Conservation (phyloP, 129 eudicot genomes). For the Chrysanthemum makinoi region DNA sequence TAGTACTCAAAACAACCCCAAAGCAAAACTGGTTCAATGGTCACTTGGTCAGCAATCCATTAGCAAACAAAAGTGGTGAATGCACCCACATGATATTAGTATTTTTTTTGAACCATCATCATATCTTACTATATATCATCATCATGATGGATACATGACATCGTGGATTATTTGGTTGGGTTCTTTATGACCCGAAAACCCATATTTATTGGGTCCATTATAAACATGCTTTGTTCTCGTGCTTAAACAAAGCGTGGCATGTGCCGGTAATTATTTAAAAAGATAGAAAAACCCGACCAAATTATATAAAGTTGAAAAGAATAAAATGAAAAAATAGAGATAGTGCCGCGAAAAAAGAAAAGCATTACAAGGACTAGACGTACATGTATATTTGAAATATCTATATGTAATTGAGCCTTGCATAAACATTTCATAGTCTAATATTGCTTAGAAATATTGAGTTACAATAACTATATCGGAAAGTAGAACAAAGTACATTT, state of each 20-base stretch:
- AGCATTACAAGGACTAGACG: no score
- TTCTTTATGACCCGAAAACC: constrained; percentile 26
- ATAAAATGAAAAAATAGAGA: background rate
- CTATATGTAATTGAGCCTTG: no score
- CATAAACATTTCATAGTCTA: no score
- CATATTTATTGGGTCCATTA: constrained; percentile 28
- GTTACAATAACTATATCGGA: no score
- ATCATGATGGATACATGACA: constrained; percentile 38
- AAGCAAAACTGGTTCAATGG: background rate
- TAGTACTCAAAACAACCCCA: background rate
- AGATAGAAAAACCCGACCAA: constrained; percentile 15
- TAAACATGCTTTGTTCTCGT: constrained; percentile 35
- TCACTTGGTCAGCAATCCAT: constrained; percentile 26
- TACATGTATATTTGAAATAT: no score
- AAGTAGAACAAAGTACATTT: no score
- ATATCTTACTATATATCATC: background rate
- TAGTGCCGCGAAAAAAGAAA: background rate
- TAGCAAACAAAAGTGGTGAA: constrained; percentile 23
- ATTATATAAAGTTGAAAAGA: constrained; percentile 13
- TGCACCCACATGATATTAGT: constrained; percentile 23
- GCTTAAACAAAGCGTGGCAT: constrained; percentile 24
- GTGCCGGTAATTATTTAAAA: background rate
- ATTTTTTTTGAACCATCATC: background rate
- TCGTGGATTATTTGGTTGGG: constrained; percentile 13
- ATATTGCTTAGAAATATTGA: no score